Conservation (phyloP, 352 stramenopile species). For the Peronospora destructor region DNA sequence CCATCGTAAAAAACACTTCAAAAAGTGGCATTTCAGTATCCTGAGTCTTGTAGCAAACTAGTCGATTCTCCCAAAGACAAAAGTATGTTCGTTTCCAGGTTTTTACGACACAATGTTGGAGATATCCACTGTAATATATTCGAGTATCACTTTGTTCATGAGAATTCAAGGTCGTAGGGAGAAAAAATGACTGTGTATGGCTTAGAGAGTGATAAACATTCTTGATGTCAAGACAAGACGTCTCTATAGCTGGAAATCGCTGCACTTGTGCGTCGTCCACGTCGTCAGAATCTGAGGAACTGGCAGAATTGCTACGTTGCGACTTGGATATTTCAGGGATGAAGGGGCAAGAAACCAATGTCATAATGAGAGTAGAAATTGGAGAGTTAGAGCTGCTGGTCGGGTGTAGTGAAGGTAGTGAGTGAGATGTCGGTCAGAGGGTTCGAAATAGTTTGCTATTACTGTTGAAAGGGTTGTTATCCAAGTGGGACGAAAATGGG, state of each 20-base stretch:
- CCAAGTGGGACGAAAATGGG: too few species aligned
- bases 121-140: conserved; percentile 47
- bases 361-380: conserved; percentile 9
- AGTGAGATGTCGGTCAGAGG: too few species aligned
- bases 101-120: conserved; percentile 60
- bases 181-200: conserved; percentile 17
- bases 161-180: conserved; percentile 48
- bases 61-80: conserved; percentile 50
- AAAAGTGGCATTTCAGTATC: conserved; percentile 48
- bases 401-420: too few species aligned
- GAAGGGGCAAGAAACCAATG: conserved; percentile 12
- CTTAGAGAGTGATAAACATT: not conserved
- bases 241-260: conserved; percentile 16
- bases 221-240: conserved; percentile 9
- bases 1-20: conserved; percentile 47
- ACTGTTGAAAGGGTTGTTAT: too few species aligned
- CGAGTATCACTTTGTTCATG: conserved; percentile 41
- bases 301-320: conserved; percentile 11
- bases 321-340: conserved; percentile 1
- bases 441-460: too few species aligned
- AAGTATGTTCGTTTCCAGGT: conserved; percentile 71
- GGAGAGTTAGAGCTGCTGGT: not conserved
- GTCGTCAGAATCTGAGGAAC: conserved; percentile 27
- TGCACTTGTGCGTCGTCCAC: conserved; percentile 22
- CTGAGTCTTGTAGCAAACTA: conserved; percentile 54